Conservation (phyloP, 768 basidiomycete species). For the Boletus rubroflammeus region DNA sequence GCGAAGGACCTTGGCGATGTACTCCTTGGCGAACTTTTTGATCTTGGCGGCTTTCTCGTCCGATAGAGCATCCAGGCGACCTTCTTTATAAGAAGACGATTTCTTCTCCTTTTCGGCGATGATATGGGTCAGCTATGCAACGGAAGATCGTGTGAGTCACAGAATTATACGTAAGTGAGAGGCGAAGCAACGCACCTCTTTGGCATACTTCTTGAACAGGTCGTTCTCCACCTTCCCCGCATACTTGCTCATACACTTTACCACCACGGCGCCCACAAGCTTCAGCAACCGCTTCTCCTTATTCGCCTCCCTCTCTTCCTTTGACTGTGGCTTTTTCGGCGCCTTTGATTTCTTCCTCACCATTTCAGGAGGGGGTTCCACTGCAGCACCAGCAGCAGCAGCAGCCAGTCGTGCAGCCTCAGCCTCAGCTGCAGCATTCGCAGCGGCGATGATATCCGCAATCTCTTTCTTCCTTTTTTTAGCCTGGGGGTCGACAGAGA, state of each 20-base stretch:
- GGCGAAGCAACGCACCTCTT: constrained; percentile 62
- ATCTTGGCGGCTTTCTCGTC: constrained; percentile 89
- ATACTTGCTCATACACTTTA: constrained; percentile 91
- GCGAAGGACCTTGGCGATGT: constrained; percentile 73
- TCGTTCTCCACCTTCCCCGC: constrained; percentile 71
- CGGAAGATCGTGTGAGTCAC: constrained; percentile 1
- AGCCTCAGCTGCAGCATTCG: constrained; percentile 33
- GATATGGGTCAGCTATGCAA: constrained; percentile 68
- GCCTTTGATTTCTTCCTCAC: constrained; percentile 28
- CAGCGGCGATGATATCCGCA: constrained; percentile 42
- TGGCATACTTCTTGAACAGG: constrained; percentile 90
- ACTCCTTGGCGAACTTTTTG: constrained; percentile 91
- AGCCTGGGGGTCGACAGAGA: neutral
- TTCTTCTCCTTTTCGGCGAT: constrained; percentile 97
- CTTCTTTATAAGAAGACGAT: constrained; percentile 71
- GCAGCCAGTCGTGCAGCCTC: constrained; percentile 32
- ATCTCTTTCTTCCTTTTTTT: constrained; percentile 26
- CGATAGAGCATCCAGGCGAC: constrained; percentile 67
- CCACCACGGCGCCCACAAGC: constrained; percentile 85
- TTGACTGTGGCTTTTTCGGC: constrained; percentile 40
- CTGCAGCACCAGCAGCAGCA: constrained; percentile 13
- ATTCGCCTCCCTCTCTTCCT: constrained; percentile 59
- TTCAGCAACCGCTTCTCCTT: constrained; percentile 83
- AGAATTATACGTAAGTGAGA: constrained; percentile 1
- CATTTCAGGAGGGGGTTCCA: constrained; percentile 12